phyloP scores from a whole-genome alignment of 345 rosid species.

The Noccaea bulbosa region DNA sequence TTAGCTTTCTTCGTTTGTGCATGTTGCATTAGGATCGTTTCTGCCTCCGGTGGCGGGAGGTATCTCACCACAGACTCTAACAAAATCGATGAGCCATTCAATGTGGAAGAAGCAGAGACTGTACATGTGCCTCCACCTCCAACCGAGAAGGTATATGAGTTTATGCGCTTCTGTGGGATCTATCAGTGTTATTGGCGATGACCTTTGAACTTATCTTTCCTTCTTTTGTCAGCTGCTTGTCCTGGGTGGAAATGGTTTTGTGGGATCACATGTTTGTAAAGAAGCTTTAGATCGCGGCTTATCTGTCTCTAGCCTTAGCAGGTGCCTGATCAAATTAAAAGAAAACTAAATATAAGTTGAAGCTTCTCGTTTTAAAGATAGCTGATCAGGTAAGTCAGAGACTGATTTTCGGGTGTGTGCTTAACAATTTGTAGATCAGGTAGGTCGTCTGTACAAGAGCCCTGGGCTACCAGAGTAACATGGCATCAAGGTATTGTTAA shows the following conservation, averaged over 20 bases:
- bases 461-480: conserved; percentile 74
- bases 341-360: not conserved
- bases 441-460: conserved; percentile 65
- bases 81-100: conserved; percentile 77
- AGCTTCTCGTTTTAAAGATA: not conserved
- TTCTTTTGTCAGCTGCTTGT: conserved; percentile 74
- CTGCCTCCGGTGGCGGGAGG: conserved; percentile 52
- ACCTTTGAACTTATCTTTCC: conserved; percentile 17
- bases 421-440: conserved; percentile 64
- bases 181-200: not conserved
- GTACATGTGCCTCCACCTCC: conserved; percentile 78
- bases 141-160: conserved; percentile 69
- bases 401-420: not conserved
- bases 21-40: conserved; percentile 46
- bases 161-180: not conserved
- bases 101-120: conserved; percentile 92
- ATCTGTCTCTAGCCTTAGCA: conserved; percentile 90
- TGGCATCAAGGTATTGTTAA: conserved; percentile 83
- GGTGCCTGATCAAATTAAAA: conserved; percentile 46
- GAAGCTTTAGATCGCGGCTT: conserved; percentile 85
- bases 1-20: not conserved
- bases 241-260: conserved; percentile 98
- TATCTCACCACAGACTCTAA: conserved; percentile 67
- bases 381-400: conserved; percentile 5
- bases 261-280: conserved; percentile 87